Conservation (phyloP, 2,329 filamentous ascomycete species). For the Pseudomassariella vexata region DNA sequence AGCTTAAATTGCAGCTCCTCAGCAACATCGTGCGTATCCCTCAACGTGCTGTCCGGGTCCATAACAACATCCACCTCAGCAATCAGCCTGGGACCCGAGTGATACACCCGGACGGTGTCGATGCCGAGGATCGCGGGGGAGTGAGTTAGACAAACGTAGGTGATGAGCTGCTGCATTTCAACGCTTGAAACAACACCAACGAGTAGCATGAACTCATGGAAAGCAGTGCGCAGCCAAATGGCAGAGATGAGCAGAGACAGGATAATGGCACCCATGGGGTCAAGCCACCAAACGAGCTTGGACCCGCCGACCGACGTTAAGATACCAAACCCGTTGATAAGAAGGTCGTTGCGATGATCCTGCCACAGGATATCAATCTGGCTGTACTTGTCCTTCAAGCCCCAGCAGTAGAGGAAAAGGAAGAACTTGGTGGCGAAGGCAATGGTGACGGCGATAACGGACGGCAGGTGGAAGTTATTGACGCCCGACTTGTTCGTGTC, state of each 20-base stretch:
- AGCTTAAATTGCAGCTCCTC: slow-evolving; percentile 93
- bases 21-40: slow-evolving; percentile 83
- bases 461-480: slow-evolving; percentile 71
- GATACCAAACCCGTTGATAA: slow-evolving; percentile 92
- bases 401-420: slow-evolving; percentile 90
- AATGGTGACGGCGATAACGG: slow-evolving; percentile 75
- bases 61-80: slow-evolving; percentile 97
- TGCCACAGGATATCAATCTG: slow-evolving; percentile 93
- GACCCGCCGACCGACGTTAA: slow-evolving; percentile 85
- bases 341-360: slow-evolving; percentile 94
- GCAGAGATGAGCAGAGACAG: slow-evolving; percentile 71
- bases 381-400: slow-evolving; percentile 82
- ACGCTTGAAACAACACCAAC: slow-evolving; percentile 85
- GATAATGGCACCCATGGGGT: slow-evolving; percentile 84
- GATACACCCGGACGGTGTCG: slow-evolving; percentile 92
- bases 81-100: slow-evolving; percentile 80
- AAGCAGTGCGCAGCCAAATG: slow-evolving; percentile 82
- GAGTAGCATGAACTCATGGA: slow-evolving; percentile 81
- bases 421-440: slow-evolving; percentile 80
- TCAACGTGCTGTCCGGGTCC: slow-evolving; percentile 66
- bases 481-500: slow-evolving; percentile 33
- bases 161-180: slow-evolving; percentile 86
- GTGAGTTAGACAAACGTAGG: slow-evolving; percentile 93
- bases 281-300: slow-evolving; percentile 90
- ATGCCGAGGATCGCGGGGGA: slow-evolving; percentile 75